Base-by-base conservation (phyloP, 1,284 basidiomycete genomes). In the Ceratobasidium sp. region DNA sequence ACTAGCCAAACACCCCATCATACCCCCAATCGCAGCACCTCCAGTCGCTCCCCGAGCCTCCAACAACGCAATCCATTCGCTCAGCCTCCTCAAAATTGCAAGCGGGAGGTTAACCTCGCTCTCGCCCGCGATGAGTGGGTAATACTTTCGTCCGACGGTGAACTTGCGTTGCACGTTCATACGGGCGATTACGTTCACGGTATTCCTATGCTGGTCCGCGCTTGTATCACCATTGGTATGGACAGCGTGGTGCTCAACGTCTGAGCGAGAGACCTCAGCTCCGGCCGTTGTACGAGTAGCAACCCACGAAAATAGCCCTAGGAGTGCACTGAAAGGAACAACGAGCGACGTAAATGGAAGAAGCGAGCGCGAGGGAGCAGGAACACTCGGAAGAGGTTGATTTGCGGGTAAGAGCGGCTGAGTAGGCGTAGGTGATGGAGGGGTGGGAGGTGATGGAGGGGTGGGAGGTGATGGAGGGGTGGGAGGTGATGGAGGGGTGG, bases 11-110 rank as follows among this genome's bases (percentile, higher is more conserved):
- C 82, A 83, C 0, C 81, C 85, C 74, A 88, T 84, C 83, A 91
- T 86, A 14, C 82, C 78, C 8, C 88, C 89, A 74, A 90, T 78
- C 45, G 84, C 86, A 5, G 84, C 84, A 9, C 88, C 87, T 41
- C 87, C 85, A 29, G 88, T 86, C 22, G 85, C 86, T 5, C 84
- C 85, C 63, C 89, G 83, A 76, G 87, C 87, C 75, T 91, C 89
- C 53, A 90, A 80, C 19, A 87, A 84, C 73, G 85, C 86, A 66
- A 86, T 80, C 89, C 89, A 91, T 72, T 89, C 85, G 77, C 88
- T 89, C 64, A 91, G 77, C 76, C 84, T 85, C 17, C 86, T 80
- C 67, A 90, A 59, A 62, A 90, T 84, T 75, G 89, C 87, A 24
- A 90, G 79, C 11, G 89, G 89, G 3, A 86, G 65, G 78, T 87